Conservation (phyloP, 495 filamentous ascomycete genomes). For the Penicillium ochrochloron region DNA sequence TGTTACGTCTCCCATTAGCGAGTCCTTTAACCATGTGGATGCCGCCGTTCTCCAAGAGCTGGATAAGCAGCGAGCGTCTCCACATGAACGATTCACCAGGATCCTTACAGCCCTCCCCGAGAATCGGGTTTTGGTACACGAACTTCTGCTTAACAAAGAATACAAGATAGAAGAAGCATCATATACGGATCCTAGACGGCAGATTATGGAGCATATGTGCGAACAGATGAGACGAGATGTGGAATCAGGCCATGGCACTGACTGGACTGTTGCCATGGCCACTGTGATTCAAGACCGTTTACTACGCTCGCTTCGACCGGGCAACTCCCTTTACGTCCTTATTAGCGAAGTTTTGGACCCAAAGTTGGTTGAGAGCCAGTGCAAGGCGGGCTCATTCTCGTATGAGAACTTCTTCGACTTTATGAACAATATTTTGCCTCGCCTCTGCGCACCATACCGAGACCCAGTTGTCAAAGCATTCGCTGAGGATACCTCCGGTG, state of each 20-base stretch:
- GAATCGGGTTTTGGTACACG: constrained; percentile 86
- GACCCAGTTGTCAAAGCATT: constrained; percentile 84
- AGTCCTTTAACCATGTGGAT: constrained; percentile 49
- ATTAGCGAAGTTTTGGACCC: constrained; percentile 87
- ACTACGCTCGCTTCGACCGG: constrained; percentile 75
- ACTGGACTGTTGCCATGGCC: constrained; percentile 83
- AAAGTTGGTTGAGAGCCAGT: constrained; percentile 74
- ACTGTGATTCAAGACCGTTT: constrained; percentile 84
- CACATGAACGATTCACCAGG: constrained; percentile 53
- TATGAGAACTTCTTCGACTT: constrained; percentile 92
- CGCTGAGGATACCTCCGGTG: constrained; percentile 71
- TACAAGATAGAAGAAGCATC: constrained; percentile 63
- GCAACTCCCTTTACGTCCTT: constrained; percentile 78
- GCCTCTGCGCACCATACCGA: constrained; percentile 89
- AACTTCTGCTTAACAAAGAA: constrained; percentile 88
- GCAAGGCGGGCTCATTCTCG: constrained; percentile 81
- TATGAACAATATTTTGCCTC: constrained; percentile 86
- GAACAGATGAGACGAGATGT: constrained; percentile 77
- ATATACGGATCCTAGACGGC: constrained; percentile 55
- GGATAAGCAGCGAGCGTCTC: constrained; percentile 42
- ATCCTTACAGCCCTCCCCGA: constrained; percentile 72
- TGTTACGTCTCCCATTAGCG: constrained; percentile 51
- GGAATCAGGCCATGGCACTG: constrained; percentile 67
- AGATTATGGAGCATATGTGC: constrained; percentile 67
- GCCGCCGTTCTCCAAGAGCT: constrained; percentile 43